Evolutionary conservation across 2,329 filamentous ascomycete genomes (phyloP).

Genomic region (Ophiostoma tasmaniense): DNA sequence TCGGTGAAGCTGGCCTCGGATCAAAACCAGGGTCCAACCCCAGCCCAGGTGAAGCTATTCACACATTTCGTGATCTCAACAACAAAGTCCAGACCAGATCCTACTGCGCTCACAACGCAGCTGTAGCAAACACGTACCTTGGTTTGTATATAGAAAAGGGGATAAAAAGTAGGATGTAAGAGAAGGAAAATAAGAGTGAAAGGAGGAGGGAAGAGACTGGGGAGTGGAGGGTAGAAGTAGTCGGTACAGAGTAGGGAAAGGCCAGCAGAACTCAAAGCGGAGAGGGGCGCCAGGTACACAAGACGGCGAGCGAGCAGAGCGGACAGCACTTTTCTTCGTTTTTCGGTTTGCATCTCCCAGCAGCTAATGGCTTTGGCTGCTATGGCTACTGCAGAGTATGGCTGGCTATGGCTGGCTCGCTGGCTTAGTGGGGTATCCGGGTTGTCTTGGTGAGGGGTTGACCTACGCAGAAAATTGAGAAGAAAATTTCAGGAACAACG

Average conservation of each 20-base stretch:
- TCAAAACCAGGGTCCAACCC: too few species aligned
- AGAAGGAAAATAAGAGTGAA: conserved; percentile 20
- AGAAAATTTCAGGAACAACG: conserved; percentile 18
- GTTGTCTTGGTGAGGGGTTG: conserved; percentile 18
- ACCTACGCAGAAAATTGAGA: neutral
- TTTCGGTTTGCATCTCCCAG: neutral
- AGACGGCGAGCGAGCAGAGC: neutral
- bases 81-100: too few species aligned
- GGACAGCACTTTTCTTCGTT: conserved; percentile 10
- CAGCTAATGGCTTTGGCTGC: neutral
- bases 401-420: neutral
- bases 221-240: conserved; percentile 13
- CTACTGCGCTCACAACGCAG: too few species aligned
- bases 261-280: neutral
- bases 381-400: neutral
- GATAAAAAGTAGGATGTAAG: conserved; percentile 17
- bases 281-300: neutral
- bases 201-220: conserved; percentile 15
- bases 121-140: conserved; percentile 15
- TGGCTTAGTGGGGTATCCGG: conserved; percentile 13
- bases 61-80: neutral
- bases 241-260: neutral
- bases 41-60: neutral
- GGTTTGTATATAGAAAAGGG: conserved; percentile 7
- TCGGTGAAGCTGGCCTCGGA: neutral